Conservation (phyloP, 352 stramenopile species). For the Globisporangium takayamanum region DNA sequence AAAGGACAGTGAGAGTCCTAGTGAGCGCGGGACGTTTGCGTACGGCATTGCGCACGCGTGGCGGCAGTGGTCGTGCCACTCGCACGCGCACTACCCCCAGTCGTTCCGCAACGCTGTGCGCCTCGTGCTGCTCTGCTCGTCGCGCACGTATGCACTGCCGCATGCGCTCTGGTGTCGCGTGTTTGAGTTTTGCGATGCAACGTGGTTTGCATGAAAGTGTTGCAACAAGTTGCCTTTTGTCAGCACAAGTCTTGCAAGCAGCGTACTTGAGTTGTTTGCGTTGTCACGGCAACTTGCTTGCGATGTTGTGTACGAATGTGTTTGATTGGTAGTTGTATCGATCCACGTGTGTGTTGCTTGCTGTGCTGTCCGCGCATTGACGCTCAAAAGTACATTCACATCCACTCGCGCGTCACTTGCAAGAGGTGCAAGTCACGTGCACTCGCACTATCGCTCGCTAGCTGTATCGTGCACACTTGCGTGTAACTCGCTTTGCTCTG, state of each 20-base stretch:
- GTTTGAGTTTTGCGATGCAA: slow-evolving; percentile 48
- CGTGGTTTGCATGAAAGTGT: slow-evolving; percentile 30
- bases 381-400: too few relatives aligned
- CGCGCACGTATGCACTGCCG: slow-evolving; percentile 31
- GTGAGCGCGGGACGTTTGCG: slow-evolving; percentile 56
- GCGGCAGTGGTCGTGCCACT: slow-evolving; percentile 39
- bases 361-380: too few relatives aligned
- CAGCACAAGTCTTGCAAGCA: neutral
- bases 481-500: too few relatives aligned
- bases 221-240: too few relatives aligned
- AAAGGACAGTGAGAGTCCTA: slow-evolving; percentile 17
- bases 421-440: too few relatives aligned
- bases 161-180: slow-evolving; percentile 42
- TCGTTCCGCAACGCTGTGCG: slow-evolving; percentile 30
- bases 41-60: slow-evolving; percentile 33
- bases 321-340: too few relatives aligned
- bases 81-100: slow-evolving; percentile 36
- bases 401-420: too few relatives aligned
- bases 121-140: slow-evolving; percentile 42
- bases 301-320: too few relatives aligned
- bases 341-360: too few relatives aligned
- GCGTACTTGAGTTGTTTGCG: neutral
- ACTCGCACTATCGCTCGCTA: too few relatives aligned
- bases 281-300: too few relatives aligned
- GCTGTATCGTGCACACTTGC: too few relatives aligned